Evolutionary conservation across 83 land plant species (phyloP).

Genomic region (Thuja plicata): DNA sequence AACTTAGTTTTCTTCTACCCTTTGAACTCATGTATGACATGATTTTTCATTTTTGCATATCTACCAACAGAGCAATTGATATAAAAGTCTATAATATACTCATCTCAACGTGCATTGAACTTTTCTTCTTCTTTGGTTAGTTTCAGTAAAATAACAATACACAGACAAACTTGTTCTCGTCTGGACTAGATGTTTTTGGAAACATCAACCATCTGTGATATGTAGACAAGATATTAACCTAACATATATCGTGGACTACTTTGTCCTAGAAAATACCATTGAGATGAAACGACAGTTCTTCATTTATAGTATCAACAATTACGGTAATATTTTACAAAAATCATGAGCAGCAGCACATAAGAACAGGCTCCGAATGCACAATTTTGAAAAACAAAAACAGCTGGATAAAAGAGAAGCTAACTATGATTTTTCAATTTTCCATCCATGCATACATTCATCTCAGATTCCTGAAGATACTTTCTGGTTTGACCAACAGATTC

Average conservation of each 20-base stretch:
- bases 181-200: not conserved
- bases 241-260: not conserved
- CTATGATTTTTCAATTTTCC: not conserved
- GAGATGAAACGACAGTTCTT: not conserved
- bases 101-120: too few relatives aligned
- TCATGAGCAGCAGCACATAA: not conserved
- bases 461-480: not conserved
- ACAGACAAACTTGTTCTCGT: not conserved
- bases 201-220: not conserved
- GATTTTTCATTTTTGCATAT: too few relatives aligned
- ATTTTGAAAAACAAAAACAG: not conserved
- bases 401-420: not conserved
- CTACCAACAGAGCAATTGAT: not conserved
- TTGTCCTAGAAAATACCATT: not conserved
- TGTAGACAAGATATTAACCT: not conserved
- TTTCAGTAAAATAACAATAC: not conserved
- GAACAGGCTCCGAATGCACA: not conserved
- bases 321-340: not conserved
- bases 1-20: too few relatives aligned
- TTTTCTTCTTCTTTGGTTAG: not conserved
- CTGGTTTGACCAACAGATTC: not conserved
- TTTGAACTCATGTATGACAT: too few relatives aligned
- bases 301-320: not conserved
- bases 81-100: not conserved
- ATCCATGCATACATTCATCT: not conserved